Evolutionary conservation across 768 basidiomycete species (phyloP).

Genomic region (Trichaptum fuscoviolaceum): DNA sequence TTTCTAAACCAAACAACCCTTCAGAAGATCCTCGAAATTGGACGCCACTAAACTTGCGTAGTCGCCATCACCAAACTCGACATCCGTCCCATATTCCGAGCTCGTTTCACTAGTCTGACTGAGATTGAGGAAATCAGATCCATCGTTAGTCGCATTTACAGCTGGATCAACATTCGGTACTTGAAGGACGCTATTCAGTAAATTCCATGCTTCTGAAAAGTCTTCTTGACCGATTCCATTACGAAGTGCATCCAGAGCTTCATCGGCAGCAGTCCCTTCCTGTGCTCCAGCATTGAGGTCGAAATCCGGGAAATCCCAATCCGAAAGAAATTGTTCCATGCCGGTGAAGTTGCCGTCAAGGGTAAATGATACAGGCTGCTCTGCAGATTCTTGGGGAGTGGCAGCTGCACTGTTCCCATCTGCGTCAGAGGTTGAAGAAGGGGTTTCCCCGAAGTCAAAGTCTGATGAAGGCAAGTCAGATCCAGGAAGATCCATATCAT

Average conservation of each 20-base stretch:
- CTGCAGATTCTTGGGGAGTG: background rate
- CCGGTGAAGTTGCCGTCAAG: background rate
- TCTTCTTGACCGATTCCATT: slow-evolving; percentile 4
- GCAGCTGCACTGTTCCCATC: background rate
- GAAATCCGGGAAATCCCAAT: background rate
- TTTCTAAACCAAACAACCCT: slow-evolving; percentile 1
- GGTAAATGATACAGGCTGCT: background rate
- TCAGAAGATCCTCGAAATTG: slow-evolving; percentile 5
- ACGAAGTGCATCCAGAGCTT: background rate
- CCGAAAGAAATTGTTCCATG: background rate
- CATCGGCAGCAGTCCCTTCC: background rate
- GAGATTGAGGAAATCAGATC: background rate
- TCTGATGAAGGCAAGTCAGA: background rate
- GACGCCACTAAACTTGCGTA: background rate
- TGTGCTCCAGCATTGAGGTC: background rate
- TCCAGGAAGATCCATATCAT: background rate
- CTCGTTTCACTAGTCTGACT: background rate
- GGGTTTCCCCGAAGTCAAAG: background rate
- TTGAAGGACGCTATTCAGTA: background rate
- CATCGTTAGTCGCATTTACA: background rate
- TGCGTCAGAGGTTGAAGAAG: background rate
- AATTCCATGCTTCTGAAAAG: slow-evolving; percentile 2
- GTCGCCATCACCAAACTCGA: background rate
- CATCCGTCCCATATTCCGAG: background rate
- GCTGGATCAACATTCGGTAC: background rate